Percentiles rank a stretch among this genome's conserved stretches.
phyloP scores from a whole-genome alignment of 495 filamentous ascomycete genomes.

The Hypomontagnella monticulosa region DNA sequence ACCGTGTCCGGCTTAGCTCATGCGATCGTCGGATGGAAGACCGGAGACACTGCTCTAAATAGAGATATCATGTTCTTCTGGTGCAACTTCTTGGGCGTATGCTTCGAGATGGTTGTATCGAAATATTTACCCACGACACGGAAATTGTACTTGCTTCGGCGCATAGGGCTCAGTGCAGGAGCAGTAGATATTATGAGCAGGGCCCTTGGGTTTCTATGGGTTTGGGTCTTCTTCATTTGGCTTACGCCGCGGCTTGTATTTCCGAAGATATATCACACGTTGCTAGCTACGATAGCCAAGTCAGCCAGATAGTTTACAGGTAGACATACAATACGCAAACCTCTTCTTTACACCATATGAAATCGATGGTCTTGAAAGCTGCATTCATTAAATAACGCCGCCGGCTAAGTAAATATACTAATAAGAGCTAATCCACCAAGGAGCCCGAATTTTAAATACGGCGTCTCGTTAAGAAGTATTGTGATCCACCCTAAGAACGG shows the following conservation, averaged over 20 bases:
- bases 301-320: too few relatives aligned
- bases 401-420: too few relatives aligned
- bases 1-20: too few relatives aligned
- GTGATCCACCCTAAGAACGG: constrained; percentile 8
- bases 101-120: constrained; percentile 4
- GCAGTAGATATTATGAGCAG: not conserved
- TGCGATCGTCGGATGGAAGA: too few relatives aligned
- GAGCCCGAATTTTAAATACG: too few relatives aligned
- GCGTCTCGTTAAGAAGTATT: not conserved
- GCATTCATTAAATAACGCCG: too few relatives aligned
- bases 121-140: not conserved
- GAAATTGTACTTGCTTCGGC: not conserved
- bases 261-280: too few relatives aligned
- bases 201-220: constrained; percentile 9
- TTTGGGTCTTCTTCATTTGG: constrained; percentile 11
- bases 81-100: constrained; percentile 4
- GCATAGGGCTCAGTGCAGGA: not conserved
- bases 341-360: too few relatives aligned
- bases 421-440: too few relatives aligned
- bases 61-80: constrained; percentile 16
- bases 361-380: too few relatives aligned
- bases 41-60: not conserved
- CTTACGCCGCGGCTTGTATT: not conserved
- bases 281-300: not conserved
- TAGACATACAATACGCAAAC: too few relatives aligned